These are phyloP conservation scores for Leccinum longicurvipes DNA, from an alignment of 768 basidiomycete species.

Conservation along the genomic window DNA sequence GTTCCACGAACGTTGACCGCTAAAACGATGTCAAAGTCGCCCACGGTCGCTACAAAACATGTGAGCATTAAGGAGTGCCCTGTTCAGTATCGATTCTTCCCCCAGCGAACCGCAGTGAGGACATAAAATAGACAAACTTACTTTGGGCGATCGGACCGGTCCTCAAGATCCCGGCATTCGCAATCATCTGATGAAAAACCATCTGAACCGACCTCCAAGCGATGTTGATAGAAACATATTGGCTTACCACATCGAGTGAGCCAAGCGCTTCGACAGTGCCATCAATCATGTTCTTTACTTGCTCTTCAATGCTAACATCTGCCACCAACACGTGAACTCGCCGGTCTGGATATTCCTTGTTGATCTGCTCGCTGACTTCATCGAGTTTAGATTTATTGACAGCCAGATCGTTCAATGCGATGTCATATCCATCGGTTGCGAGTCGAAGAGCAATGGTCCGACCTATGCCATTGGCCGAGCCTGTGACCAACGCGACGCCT, in stretches of 20 bases:
- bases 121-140: not conserved
- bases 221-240: not conserved
- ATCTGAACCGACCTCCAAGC: conserved; percentile 4
- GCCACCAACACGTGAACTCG: conserved; percentile 13
- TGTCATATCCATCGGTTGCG: conserved; percentile 35
- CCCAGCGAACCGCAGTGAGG: not conserved
- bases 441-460: conserved; percentile 34
- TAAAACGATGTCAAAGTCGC: conserved; percentile 33
- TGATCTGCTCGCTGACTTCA: conserved; percentile 13
- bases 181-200: conserved; percentile 11
- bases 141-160: conserved; percentile 7
- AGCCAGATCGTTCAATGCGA: conserved; percentile 35
- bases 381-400: conserved; percentile 18
- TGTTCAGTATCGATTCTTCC: not conserved
- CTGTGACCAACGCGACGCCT: conserved; percentile 32
- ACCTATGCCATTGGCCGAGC: conserved; percentile 34
- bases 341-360: conserved; percentile 2
- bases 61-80: not conserved
- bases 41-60: conserved; percentile 26
- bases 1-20: conserved; percentile 40
- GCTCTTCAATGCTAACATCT: conserved; percentile 28
- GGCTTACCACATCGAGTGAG: conserved; percentile 35
- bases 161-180: conserved; percentile 18
- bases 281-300: conserved; percentile 32
- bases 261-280: conserved; percentile 24